Evolutionary conservation across 2,329 filamentous ascomycete species (phyloP).

Genomic region (Epichloe elymi): DNA sequence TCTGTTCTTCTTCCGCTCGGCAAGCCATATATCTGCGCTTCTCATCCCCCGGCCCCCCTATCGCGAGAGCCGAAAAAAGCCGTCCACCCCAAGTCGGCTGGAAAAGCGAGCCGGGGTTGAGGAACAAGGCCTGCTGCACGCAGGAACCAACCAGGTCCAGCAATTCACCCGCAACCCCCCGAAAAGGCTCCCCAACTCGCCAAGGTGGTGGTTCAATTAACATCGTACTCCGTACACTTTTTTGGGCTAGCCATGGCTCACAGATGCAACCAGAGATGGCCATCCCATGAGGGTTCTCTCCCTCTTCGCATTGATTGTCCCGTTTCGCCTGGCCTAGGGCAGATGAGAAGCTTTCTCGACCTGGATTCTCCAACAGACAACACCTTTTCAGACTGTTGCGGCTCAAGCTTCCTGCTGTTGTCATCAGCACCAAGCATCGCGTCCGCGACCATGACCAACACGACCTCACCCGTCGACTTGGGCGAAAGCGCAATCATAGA

Average conservation of each 20-base stretch:
- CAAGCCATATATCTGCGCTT: background rate
- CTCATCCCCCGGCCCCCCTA: background rate
- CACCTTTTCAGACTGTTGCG: background rate
- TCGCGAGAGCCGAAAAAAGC: background rate
- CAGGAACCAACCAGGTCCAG: background rate
- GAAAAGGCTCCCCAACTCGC: background rate
- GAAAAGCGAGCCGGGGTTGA: background rate
- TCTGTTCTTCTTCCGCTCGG: background rate
- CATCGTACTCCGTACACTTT: too few relatives aligned
- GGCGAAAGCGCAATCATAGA: background rate
- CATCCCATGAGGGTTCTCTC: background rate
- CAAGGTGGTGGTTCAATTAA: background rate
- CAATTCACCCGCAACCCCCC: background rate
- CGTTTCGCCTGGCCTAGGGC: background rate
- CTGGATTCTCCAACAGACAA: conserved; percentile 4
- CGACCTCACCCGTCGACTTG: background rate
- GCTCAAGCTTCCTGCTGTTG: conserved; percentile 7
- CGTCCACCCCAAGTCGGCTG: background rate
- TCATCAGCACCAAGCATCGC: conserved; percentile 4
- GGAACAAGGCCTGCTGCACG: background rate
- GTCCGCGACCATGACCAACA: background rate
- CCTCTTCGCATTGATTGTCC: background rate
- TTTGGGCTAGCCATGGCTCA: background rate
- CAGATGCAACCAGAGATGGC: background rate
- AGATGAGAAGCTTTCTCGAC: conserved; percentile 9